phyloP scores from a whole-genome alignment of 306 rosid genomes.

The Myrica gale region DNA sequence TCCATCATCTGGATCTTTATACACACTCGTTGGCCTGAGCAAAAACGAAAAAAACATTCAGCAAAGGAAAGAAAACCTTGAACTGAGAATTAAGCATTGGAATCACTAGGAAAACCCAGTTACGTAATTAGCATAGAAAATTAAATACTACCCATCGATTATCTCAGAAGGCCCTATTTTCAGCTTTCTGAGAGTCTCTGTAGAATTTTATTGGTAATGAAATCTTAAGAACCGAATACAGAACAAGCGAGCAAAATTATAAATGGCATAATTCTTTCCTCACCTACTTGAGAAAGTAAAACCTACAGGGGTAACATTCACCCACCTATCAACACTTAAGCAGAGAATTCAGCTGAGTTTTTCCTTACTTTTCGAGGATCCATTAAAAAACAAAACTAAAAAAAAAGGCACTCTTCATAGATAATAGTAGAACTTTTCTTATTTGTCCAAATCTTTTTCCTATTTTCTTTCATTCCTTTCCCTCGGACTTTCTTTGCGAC shows the following conservation, averaged over 20 bases:
- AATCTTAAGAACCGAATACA: background rate
- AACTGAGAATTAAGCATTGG: background rate
- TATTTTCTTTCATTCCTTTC: too few species aligned
- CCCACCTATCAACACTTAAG: background rate
- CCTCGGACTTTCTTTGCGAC: too few species aligned
- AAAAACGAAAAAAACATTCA: constrained; percentile 14
- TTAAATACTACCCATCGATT: background rate
- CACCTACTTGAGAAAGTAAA: background rate
- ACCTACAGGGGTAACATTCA: background rate
- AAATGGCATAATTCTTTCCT: background rate
- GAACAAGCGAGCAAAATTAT: background rate
- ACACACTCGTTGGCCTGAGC: constrained; percentile 58
- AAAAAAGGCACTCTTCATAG: background rate
- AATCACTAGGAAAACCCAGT: constrained; percentile 2
- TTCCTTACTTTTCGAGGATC: background rate
- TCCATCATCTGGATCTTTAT: constrained; percentile 94
- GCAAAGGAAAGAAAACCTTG: constrained; percentile 21
- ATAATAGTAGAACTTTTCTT: too few species aligned
- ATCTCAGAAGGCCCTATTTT: background rate
- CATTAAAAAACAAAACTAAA: background rate
- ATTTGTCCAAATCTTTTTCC: too few species aligned
- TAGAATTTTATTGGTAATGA: too few species aligned
- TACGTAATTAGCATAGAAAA: background rate
- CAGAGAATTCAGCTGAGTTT: background rate
- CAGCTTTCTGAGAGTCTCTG: too few species aligned